Evolutionary conservation across 768 basidiomycete genomes (phyloP).

Genomic region (Boletus bicolor): DNA sequence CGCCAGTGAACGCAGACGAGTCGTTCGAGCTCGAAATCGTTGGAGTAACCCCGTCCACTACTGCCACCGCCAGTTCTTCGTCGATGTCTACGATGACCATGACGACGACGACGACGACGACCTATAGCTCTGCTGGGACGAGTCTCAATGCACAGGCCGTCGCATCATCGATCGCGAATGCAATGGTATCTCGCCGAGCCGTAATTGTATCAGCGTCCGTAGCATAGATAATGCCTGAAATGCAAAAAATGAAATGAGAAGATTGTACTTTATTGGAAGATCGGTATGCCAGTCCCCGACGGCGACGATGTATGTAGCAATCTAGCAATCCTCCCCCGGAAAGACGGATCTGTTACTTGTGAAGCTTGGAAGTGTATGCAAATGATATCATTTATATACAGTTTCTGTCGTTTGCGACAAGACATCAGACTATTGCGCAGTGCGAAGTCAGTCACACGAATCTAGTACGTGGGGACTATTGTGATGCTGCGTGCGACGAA

Average conservation of each 20-base stretch:
- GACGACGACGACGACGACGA: neutral
- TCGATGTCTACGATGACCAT: neutral
- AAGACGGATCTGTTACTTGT: neutral
- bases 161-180: conserved; percentile 21
- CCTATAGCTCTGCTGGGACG: neutral
- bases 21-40: conserved; percentile 25
- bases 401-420: too few relatives aligned
- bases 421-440: too few relatives aligned
- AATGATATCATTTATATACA: neutral
- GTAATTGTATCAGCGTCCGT: neutral
- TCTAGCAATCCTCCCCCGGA: neutral
- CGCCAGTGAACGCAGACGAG: conserved; percentile 1
- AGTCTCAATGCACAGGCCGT: conserved; percentile 15
- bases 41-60: conserved; percentile 3
- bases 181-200: neutral
- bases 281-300: neutral
- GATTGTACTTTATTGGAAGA: neutral
- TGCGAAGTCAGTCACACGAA: too few relatives aligned
- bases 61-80: neutral
- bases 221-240: neutral
- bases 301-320: too few relatives aligned
- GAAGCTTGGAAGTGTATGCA: neutral
- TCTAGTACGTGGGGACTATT: neutral
- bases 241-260: neutral
- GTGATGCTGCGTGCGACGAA: neutral